Base-by-base conservation (phyloP, 108 stramenopile genomes). In the Conticribra guillardii region DNA sequence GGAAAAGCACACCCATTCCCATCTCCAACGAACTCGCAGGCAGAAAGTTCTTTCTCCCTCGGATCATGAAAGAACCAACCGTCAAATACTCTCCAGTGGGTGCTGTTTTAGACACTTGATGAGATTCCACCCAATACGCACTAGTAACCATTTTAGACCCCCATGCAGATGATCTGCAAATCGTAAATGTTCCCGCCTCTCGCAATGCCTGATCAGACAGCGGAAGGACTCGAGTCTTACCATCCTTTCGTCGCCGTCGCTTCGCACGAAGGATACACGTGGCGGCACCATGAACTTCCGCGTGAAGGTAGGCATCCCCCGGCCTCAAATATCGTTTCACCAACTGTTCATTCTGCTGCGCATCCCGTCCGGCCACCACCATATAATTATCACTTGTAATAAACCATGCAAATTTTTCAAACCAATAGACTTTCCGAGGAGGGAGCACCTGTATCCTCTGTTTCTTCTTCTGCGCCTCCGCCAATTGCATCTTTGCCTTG, bases 351-450 rank as follows among this genome's bases (percentile, higher is more conserved):
- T 97, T 98, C 76, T 98, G 97, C 58, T 97, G 97, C 4, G 97
- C 97, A 66, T 99, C 97, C 15, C 86, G 66, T 34, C 98, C 98
- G 18, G 89, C 92, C 17, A 97, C 31, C 18, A 97, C 96, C 29
- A 99, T 73, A 74, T 96, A 96, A 72, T 97, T 96, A 60, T 99
- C 98, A 22, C 82, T 78, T 17, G 97, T 96, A 33, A 99, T 85
- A 67, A 99, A 97, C 95, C 96, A 99, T 63, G 87, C 71, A 81
- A 99, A 99, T 76, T 99, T 99, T 74, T 97, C 97, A 55, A 95
- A 99, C 97, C 97, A 99, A 33, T 92, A 61, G 19, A 82, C 67
- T 74, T 98, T 96, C 30, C 96, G 82, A 33, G 80, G 76, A 19
- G 69, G 74, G 8, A 82, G 61, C 14, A 83, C 60, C 29, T 77